These are phyloP conservation scores for Phytophthora ohioensis DNA, from an alignment of 352 stramenopile genomes.

Conservation along the genomic window DNA sequence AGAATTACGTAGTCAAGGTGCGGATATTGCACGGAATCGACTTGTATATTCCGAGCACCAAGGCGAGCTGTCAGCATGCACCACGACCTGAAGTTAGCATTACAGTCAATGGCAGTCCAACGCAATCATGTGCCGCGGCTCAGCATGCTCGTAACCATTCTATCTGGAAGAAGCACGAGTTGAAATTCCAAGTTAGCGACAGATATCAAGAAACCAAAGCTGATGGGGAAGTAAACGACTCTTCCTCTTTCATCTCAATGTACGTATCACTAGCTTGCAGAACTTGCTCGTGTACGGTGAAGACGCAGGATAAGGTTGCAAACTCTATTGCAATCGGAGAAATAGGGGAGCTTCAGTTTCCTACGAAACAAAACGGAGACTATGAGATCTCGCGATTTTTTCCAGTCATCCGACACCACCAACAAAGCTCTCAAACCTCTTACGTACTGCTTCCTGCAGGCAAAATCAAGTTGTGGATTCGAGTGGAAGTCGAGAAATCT, in stretches of 20 bases:
- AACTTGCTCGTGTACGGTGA: conserved; percentile 13
- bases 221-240: not conserved
- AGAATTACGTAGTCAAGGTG: conserved; percentile 32
- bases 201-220: not conserved
- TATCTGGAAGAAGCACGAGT: conserved; percentile 39
- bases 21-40: conserved; percentile 33
- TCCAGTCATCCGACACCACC: conserved; percentile 30
- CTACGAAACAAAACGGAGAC: conserved; percentile 19
- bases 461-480: conserved; percentile 49
- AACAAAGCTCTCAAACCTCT: conserved; percentile 3
- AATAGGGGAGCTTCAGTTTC: conserved; percentile 35
- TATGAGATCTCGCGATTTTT: conserved; percentile 48
- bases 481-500: conserved; percentile 33
- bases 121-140: conserved; percentile 26
- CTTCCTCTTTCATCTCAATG: conserved; percentile 27
- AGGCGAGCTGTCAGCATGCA: conserved; percentile 18
- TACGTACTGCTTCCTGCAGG: conserved; percentile 28
- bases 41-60: conserved; percentile 18
- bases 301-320: not conserved
- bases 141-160: conserved; percentile 48
- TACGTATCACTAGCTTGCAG: conserved; percentile 18
- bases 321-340: conserved; percentile 31
- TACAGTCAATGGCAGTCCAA: conserved; percentile 15
- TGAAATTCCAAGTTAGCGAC: conserved; percentile 27
- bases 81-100: conserved; percentile 15